These are phyloP conservation scores for Ceratocystis variospora DNA, from an alignment of 2,329 filamentous ascomycete genomes.

Conservation along the genomic window DNA sequence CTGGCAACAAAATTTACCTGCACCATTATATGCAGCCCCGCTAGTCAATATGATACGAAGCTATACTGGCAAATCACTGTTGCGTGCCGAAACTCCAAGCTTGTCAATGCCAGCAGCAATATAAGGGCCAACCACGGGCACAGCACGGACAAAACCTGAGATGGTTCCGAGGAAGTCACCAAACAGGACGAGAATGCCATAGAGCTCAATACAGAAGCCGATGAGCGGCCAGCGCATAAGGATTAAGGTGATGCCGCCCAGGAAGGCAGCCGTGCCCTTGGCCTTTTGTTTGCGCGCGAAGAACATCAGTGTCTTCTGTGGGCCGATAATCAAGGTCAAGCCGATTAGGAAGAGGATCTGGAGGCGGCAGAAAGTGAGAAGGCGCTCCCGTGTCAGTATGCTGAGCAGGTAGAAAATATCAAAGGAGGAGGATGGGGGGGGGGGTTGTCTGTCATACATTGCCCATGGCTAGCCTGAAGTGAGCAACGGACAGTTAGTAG, in stretches of 20 bases:
- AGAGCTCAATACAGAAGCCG: constrained; percentile 80
- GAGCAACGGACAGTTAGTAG: constrained; percentile 1
- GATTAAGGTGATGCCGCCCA: constrained; percentile 69
- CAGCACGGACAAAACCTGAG: constrained; percentile 67
- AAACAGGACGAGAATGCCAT: constrained; percentile 86
- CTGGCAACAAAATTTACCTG: background rate
- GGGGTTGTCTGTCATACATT: constrained; percentile 47
- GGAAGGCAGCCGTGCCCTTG: constrained; percentile 81
- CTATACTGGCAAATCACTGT: constrained; percentile 64
- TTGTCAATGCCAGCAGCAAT: constrained; percentile 63
- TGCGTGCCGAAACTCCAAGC: constrained; percentile 53
- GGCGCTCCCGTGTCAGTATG: constrained; percentile 12
- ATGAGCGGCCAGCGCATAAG: constrained; percentile 80
- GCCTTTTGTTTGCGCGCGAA: constrained; percentile 89
- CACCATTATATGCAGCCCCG: constrained; percentile 8
- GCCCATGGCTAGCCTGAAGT: constrained; percentile 78
- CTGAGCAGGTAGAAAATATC: constrained; percentile 6
- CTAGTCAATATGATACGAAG: background rate
- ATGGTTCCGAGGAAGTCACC: constrained; percentile 94
- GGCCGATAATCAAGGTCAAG: constrained; percentile 87
- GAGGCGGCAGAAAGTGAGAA: constrained; percentile 18
- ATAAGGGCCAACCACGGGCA: constrained; percentile 77
- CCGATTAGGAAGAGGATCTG: constrained; percentile 97
- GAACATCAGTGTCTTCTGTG: constrained; percentile 81
- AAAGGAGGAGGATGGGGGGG: constrained; percentile 16